A percentile compares a stretch with the other conserved stretches of the same genome.
phyloP scores from a whole-genome alignment of 2,329 filamentous ascomycete species.

The Lachnellula subtilissima region DNA sequence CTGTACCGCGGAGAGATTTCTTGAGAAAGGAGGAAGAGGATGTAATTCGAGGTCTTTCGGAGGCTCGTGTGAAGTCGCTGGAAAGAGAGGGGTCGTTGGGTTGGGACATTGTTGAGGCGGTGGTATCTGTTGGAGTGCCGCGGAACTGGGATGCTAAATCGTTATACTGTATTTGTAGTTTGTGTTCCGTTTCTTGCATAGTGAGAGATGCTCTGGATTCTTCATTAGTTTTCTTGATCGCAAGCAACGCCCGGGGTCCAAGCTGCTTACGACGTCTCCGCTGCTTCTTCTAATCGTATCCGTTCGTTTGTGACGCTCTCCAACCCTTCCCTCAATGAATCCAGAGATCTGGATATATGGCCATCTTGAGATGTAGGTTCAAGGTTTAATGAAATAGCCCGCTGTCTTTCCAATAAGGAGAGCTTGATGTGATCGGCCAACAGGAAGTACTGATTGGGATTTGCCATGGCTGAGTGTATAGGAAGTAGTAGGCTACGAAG shows the following conservation, averaged over 20 bases:
- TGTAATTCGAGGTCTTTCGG: conserved; percentile 31
- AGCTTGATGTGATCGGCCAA: conserved; percentile 96
- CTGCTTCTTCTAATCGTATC: conserved; percentile 57
- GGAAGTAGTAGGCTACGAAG: not conserved
- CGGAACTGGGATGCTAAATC: conserved; percentile 79
- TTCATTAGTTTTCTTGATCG: conserved; percentile 4
- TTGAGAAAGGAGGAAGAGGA: conserved; percentile 39
- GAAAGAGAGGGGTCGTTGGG: conserved; percentile 61
- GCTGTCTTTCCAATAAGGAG: conserved; percentile 85
- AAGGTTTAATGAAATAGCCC: conserved; percentile 75
- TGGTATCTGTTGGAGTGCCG: conserved; percentile 50
- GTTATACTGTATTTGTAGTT: conserved; percentile 68
- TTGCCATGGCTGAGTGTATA: conserved; percentile 41
- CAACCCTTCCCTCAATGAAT: conserved; percentile 79
- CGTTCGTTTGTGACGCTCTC: conserved; percentile 61
- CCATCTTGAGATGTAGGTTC: conserved; percentile 71
- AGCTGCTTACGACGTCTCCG: conserved; percentile 54
- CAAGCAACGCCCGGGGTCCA: not conserved
- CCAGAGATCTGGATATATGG: conserved; percentile 82
- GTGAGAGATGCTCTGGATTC: conserved; percentile 35
- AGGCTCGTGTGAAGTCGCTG: conserved; percentile 61
- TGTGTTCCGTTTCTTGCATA: conserved; percentile 60
- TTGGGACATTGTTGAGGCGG: conserved; percentile 48
- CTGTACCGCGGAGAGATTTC: conserved; percentile 31
- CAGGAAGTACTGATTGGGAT: conserved; percentile 75